Evolutionary conservation across 495 filamentous ascomycete species (phyloP), one percentile per base, ranked within the genome.

Genomic region (Lineolata rhizophorae): DNA sequence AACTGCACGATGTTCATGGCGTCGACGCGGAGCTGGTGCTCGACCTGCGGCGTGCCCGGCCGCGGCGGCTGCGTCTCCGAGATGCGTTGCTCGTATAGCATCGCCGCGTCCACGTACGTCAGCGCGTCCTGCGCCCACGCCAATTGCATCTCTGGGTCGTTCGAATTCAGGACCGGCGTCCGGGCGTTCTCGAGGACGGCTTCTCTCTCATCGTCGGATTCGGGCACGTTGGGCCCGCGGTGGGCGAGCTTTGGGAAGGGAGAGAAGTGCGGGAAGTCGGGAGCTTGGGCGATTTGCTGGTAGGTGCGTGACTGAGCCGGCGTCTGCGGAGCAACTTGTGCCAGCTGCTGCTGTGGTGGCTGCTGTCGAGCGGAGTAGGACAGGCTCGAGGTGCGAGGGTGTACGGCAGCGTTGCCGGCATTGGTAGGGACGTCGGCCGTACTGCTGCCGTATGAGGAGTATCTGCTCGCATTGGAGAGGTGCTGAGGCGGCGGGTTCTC

Each of bases 71-170:
- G 64, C 9, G 56, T 67, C n/a, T 77, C 62, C 31, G 70, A 63
- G 34, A 76, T 59, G 28, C 62, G 67, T 42, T 55, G 61, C 51
- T 65, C 70, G 45, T 67, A 71, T 53, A 63, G 75, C 57, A 69
- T 63, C 26, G 79, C 65, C 34, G 82, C 71, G 49, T 94, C 90
- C 22, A 90, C 78, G 56, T 79, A 93, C 26, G 74, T 67, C 29
- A 97, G 61, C 16, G 79, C 70, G 55, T 95, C 87, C 49, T 91
- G 74, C 25, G 90, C 87, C 87, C 87, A 97, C 20, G 78, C 74
- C 37, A 97, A 58, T 60, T 97, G 87, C 74, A 92, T 85, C 37
- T 91, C 76, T 20, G 85, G 82, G 47, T 97, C 84, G 40, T 90
- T 84, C 20, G 87, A 94, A 40, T 81, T 82, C 38, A 97, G 60